Evolutionary conservation across 306 rosid genomes (phyloP), one percentile per base, ranked within the genome.

Genomic region (Ormosia semicastrata): DNA sequence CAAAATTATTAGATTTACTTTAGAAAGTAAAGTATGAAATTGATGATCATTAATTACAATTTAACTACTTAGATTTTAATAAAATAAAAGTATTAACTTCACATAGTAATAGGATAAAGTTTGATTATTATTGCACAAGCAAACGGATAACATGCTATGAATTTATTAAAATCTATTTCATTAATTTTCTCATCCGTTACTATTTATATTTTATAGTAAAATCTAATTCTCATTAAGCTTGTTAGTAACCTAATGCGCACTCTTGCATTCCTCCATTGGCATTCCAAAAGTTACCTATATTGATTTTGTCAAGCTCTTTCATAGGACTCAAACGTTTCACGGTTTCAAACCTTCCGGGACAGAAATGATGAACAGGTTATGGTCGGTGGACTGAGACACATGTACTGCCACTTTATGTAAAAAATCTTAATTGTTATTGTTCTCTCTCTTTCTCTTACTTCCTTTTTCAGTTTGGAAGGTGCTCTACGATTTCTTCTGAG

Each of bases 291-390:
- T 9, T 14, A 39, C 11, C 17, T 53, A 18, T 3, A 9, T 62
- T 56, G 29, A 44, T 12, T 53, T 81, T 2, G 47, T 80, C 66
- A 81, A 49, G 47, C 63, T 56, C 24, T 56, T 63, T 24, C 3
- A 4, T 8, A 10, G 40, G 47, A 14, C 12, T 41, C 15, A 3
- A 41, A 41, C 29, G 58, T 58, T 58, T 39, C 65, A 40, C 2
- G 72, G 72, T 60, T 49, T n/a, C 73, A 32, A 82, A 76, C 64
- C 66, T 76, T 50, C 39, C 39, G 47, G 29, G 81, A 82, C 81
- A 82, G 36, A n/a, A 76, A 82, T 59, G 41, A 82, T 62, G 77
- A 82, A 47, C 63, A 70, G 59, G 40, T 34, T 14, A 58, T 65
- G 81, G 81, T 34, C 54, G 85, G 81, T 74, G 71, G 46, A 34